These are phyloP conservation scores for Boletus smithii DNA, from an alignment of 1,284 basidiomycete species.

Conservation along the genomic window DNA sequence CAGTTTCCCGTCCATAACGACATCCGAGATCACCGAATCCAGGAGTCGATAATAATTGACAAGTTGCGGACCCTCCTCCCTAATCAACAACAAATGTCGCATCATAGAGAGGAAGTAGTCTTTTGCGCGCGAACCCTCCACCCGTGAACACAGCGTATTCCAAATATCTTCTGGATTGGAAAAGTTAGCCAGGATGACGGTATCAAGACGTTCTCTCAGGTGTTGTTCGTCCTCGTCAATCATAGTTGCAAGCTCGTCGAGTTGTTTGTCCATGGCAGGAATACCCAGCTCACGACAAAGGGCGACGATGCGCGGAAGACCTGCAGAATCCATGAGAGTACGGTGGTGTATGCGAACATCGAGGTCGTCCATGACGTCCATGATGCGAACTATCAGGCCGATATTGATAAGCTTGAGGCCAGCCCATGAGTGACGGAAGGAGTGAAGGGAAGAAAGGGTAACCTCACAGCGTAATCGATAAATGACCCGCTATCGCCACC, in stretches of 20 bases:
- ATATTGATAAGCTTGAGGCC: slow-evolving; percentile 60
- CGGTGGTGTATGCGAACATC: slow-evolving; percentile 84
- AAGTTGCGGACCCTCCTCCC: slow-evolving; percentile 81
- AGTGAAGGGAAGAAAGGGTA: slow-evolving; percentile 9
- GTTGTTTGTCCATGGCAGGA: slow-evolving; percentile 62
- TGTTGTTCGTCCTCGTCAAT: slow-evolving; percentile 80
- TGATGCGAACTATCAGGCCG: slow-evolving; percentile 65
- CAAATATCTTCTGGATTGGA: slow-evolving; percentile 86
- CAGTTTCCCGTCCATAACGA: slow-evolving; percentile 91
- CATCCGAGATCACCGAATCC: slow-evolving; percentile 88
- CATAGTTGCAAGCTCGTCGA: slow-evolving; percentile 63
- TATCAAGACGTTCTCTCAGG: slow-evolving; percentile 75
- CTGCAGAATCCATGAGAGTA: slow-evolving; percentile 85
- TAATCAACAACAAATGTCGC: slow-evolving; percentile 89
- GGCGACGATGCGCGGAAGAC: slow-evolving; percentile 72
- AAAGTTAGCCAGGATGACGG: slow-evolving; percentile 74
- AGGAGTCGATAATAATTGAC: slow-evolving; percentile 91
- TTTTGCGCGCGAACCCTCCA: slow-evolving; percentile 73
- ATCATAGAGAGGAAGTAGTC: slow-evolving; percentile 90
- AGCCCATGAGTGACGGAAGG: slow-evolving; percentile 17
- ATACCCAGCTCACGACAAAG: slow-evolving; percentile 72
- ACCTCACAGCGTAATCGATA: slow-evolving; percentile 80
- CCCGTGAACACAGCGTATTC: slow-evolving; percentile 73
- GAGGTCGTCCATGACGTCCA: slow-evolving; percentile 66
- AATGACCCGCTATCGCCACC: slow-evolving; percentile 64